Evolutionary conservation across 1,284 basidiomycete genomes (phyloP).

Genomic region (Leccinum fallax): DNA sequence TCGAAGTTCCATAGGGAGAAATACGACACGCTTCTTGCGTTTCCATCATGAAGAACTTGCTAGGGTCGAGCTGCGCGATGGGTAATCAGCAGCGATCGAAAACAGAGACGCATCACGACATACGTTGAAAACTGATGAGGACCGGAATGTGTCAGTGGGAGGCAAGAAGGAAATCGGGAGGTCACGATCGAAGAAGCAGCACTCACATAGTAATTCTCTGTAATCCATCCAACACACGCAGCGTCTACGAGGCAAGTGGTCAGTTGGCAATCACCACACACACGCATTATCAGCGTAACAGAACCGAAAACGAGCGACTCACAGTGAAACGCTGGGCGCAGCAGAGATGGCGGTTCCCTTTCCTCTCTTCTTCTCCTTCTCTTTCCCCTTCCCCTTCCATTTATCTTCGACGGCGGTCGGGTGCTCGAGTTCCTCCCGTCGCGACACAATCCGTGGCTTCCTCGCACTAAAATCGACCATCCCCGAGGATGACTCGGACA

Average conservation of each 20-base stretch:
- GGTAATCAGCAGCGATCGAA: neutral
- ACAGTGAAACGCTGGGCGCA: conserved; percentile 35
- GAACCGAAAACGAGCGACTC: conserved; percentile 13
- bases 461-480: conserved; percentile 1
- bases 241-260: conserved; percentile 39
- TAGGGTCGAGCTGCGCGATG: conserved; percentile 27
- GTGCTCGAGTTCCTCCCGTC: conserved; percentile 17
- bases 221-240: conserved; percentile 64
- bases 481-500: neutral
- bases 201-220: conserved; percentile 51
- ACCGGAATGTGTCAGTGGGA: neutral
- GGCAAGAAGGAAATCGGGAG: neutral
- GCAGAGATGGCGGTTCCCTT: neutral
- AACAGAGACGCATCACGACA: neutral
- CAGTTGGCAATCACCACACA: conserved; percentile 4
- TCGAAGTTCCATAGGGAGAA: conserved; percentile 51
- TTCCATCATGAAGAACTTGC: conserved; percentile 33
- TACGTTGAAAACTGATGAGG: conserved; percentile 29
- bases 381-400: conserved; percentile 10
- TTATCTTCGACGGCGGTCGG: conserved; percentile 7
- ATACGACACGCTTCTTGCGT: conserved; percentile 53
- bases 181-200: neutral
- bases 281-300: neutral
- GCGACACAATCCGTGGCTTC: conserved; percentile 15
- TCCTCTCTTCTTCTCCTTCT: conserved; percentile 12